phyloP scores from a whole-genome alignment of 148 eudicot species.

The Camellia japonica region DNA sequence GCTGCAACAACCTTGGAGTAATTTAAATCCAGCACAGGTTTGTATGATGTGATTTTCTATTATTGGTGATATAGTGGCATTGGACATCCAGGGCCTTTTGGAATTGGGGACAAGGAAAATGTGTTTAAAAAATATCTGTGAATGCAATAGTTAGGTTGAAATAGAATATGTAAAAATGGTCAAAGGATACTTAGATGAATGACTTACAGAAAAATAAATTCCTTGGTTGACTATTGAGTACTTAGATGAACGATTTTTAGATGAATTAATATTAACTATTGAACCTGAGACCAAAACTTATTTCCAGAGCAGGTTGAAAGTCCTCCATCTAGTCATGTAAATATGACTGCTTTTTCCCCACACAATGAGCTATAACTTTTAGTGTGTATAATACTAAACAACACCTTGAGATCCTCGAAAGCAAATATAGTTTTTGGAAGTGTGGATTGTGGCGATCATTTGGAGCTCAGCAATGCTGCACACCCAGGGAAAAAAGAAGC shows the following conservation, averaged over 20 bases:
- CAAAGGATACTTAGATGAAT: background rate
- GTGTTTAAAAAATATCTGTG: background rate
- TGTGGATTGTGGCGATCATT: background rate
- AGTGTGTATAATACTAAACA: background rate
- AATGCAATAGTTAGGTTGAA: background rate
- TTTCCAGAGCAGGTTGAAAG: background rate
- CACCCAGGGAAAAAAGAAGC: too few relatives aligned
- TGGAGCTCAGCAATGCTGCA: too few relatives aligned
- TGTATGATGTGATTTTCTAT: conserved; percentile 11
- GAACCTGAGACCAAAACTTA: background rate
- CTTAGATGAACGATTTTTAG: background rate
- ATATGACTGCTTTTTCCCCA: background rate
- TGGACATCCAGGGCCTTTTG: conserved; percentile 1
- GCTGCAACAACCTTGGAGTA: conserved; percentile 87
- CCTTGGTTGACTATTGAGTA: background rate
- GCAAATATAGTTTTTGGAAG: background rate
- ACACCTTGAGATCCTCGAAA: background rate
- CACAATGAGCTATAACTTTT: background rate
- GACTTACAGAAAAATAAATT: background rate
- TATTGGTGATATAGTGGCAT: conserved; percentile 2
- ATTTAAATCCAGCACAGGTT: conserved; percentile 93
- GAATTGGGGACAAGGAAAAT: background rate
- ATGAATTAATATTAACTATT: background rate
- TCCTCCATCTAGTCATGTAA: background rate
- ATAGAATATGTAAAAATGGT: background rate